Conservation (phyloP, 1,139 yeast species). For the Debaryomycetaceae sp. region DNA sequence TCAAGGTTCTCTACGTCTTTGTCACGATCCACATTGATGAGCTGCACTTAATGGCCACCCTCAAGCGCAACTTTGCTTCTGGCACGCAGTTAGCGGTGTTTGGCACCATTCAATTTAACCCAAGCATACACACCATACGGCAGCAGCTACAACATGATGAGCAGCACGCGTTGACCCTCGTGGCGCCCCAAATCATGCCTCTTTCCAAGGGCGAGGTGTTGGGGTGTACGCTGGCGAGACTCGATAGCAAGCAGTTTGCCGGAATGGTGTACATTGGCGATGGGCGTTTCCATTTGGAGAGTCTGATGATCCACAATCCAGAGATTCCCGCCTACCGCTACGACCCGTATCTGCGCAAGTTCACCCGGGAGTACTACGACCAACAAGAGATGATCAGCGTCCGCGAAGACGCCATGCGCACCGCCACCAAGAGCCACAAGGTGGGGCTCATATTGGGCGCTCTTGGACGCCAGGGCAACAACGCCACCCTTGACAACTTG, state of each 20-base stretch:
- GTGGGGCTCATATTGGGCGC: conserved; percentile 93
- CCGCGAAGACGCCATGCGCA: conserved; percentile 65
- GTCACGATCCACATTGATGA: conserved; percentile 91
- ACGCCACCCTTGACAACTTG: conserved; percentile 64
- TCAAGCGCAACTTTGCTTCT: conserved; percentile 61
- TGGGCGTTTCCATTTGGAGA: conserved; percentile 92
- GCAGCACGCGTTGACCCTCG: conserved; percentile 54
- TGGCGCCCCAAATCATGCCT: conserved; percentile 91
- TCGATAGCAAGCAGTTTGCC: conserved; percentile 57
- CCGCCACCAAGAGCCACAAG: conserved; percentile 57
- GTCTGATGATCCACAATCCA: conserved; percentile 97
- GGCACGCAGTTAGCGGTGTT: conserved; percentile 72
- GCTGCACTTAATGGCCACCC: conserved; percentile 70
- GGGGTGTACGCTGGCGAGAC: conserved; percentile 90
- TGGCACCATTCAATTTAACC: conserved; percentile 96
- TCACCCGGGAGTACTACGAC: conserved; percentile 84
- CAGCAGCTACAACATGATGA: conserved; percentile 49
- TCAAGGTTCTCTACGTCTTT: conserved; percentile 90
- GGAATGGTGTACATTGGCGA: conserved; percentile 94
- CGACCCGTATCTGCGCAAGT: conserved; percentile 90
- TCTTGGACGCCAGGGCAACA: conserved; percentile 91
- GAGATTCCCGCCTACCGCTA: conserved; percentile 86
- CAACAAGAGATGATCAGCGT: conserved; percentile 75
- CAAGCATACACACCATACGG: conserved; percentile 78
- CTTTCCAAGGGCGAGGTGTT: conserved; percentile 92